A percentile compares a stretch with the other conserved stretches of the same genome.
phyloP scores from a whole-genome alignment of 2,329 filamentous ascomycete species.

The Coniochaeta sp. region DNA sequence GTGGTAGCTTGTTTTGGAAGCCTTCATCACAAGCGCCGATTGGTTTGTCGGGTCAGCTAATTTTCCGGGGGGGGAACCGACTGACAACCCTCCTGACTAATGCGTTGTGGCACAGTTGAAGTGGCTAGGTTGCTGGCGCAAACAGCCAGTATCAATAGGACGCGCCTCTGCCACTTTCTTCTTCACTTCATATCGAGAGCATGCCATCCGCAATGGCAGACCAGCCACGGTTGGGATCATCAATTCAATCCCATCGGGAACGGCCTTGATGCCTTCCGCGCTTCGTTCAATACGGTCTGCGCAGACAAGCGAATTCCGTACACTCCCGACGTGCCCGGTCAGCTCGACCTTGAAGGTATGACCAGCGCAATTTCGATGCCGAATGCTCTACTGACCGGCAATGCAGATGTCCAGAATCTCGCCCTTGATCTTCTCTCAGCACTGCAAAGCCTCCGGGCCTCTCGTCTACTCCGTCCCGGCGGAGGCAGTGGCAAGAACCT shows the following conservation, averaged over 20 bases:
- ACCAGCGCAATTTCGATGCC: background rate
- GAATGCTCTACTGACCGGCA: background rate
- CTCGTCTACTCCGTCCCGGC: background rate
- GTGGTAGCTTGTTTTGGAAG: too few species aligned
- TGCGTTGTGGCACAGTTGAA: too few species aligned
- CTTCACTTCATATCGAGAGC: too few species aligned
- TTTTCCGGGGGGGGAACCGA: too few species aligned
- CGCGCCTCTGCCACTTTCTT: too few species aligned
- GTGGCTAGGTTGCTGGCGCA: too few species aligned
- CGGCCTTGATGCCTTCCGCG: slow-evolving; percentile 18
- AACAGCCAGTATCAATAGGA: too few species aligned
- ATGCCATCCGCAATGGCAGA: too few species aligned
- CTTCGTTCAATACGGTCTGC: slow-evolving; percentile 17
- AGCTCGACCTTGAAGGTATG: slow-evolving; percentile 17
- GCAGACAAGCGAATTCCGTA: slow-evolving; percentile 11
- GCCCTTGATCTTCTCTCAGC: background rate
- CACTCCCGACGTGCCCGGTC: slow-evolving; percentile 13
- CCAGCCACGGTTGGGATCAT: slow-evolving; percentile 9
- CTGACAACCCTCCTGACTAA: too few species aligned
- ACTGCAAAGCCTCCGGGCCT: background rate
- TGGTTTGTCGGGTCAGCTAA: too few species aligned
- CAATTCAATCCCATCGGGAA: slow-evolving; percentile 20
- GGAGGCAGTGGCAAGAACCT: background rate
- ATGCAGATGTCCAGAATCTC: background rate
- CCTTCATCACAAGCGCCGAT: too few species aligned